These are phyloP conservation scores for Pelagomonas calceolata DNA, from an alignment of 108 stramenopile species.

Conservation along the genomic window DNA sequence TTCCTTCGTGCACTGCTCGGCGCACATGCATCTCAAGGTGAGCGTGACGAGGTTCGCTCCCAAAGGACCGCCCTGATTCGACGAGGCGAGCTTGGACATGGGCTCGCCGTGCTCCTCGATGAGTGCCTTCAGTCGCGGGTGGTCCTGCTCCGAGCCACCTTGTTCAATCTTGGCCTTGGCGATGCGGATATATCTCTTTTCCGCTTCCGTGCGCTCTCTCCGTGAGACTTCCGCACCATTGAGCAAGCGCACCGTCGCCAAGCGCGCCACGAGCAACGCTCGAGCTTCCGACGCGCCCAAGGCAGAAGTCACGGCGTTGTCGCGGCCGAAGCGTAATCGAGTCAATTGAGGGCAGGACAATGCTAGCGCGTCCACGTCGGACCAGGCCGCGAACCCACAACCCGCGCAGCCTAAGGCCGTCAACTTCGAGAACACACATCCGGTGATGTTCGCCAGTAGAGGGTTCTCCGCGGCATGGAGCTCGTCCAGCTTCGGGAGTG, in stretches of 20 bases:
- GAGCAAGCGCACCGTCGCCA: background rate
- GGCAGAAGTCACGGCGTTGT: conserved; percentile 3
- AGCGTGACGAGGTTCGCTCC: background rate
- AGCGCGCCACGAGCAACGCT: conserved; percentile 13
- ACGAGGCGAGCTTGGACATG: background rate
- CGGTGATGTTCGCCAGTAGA: background rate
- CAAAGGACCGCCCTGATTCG: background rate
- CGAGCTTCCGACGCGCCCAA: conserved; percentile 17
- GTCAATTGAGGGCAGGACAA: background rate
- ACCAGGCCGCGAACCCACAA: background rate
- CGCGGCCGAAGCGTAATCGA: conserved; percentile 2
- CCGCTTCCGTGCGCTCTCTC: conserved; percentile 12
- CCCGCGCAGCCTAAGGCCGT: background rate
- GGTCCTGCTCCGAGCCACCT: background rate
- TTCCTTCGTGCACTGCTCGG: too few relatives aligned
- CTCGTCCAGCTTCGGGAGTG: background rate
- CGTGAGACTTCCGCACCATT: conserved; percentile 11
- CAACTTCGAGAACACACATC: background rate
- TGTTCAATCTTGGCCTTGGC: background rate
- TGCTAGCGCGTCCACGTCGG: background rate
- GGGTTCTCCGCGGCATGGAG: background rate
- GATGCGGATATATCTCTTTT: conserved; percentile 11
- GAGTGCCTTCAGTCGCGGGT: background rate
- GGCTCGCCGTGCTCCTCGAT: background rate
- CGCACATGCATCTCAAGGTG: too few relatives aligned